Evolutionary conservation across 1,139 yeast genomes (phyloP).

Genomic region (Debaryomyces sp.): DNA sequence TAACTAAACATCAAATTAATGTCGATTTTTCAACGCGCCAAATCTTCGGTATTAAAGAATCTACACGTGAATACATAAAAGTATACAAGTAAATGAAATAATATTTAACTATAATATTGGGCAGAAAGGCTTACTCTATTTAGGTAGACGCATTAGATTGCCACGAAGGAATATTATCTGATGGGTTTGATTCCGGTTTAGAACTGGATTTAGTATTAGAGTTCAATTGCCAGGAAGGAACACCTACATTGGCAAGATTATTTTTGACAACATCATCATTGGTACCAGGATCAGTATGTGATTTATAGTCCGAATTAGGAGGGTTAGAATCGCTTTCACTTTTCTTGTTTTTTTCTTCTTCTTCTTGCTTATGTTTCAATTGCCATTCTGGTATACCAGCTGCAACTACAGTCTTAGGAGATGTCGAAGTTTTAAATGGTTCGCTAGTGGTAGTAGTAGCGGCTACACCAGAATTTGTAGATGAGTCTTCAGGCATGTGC

Average conservation of each 20-base stretch:
- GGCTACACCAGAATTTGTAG: background rate
- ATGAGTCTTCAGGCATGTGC: background rate
- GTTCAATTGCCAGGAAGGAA: slow-evolving; percentile 52
- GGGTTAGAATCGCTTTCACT: slow-evolving; percentile 6
- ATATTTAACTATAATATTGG: background rate
- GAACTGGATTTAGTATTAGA: slow-evolving; percentile 13
- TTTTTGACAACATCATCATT: slow-evolving; percentile 33
- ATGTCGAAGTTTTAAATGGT: background rate
- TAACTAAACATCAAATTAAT: background rate
- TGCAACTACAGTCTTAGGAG: slow-evolving; percentile 36
- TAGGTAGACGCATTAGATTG: slow-evolving; percentile 13
- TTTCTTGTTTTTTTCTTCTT: slow-evolving; percentile 13
- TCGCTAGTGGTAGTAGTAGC: background rate
- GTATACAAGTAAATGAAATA: background rate
- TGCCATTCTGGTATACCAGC: slow-evolving; percentile 72
- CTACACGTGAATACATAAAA: slow-evolving; percentile 4
- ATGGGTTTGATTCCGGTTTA: background rate
- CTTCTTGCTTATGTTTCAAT: slow-evolving; percentile 48
- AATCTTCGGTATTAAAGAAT: background rate
- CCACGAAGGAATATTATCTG: slow-evolving; percentile 18
- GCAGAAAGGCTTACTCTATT: background rate
- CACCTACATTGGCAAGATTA: slow-evolving; percentile 43
- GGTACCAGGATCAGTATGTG: slow-evolving; percentile 13
- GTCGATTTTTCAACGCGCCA: slow-evolving; percentile 8
- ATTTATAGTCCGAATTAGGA: slow-evolving; percentile 21